phyloP scores from a whole-genome alignment of 306 rosid genomes.

The Vachellia pachyceras region DNA sequence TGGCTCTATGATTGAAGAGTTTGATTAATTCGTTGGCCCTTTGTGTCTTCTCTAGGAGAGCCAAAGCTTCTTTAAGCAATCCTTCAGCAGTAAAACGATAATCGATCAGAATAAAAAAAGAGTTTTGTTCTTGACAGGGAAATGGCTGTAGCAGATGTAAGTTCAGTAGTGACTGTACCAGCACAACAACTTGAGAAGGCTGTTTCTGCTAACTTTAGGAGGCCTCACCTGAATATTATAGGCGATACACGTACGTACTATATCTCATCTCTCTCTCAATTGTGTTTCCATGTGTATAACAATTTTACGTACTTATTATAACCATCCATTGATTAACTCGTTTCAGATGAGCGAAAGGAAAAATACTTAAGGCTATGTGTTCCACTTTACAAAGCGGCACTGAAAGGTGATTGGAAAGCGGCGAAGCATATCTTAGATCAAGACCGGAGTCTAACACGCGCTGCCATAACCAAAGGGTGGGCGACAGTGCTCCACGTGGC shows the following conservation, averaged over 20 bases:
- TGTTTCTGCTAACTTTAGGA: neutral
- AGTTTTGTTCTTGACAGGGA: neutral
- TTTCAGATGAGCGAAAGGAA: neutral
- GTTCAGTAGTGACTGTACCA: neutral
- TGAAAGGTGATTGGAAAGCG: constrained; percentile 46
- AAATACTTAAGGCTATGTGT: constrained; percentile 18
- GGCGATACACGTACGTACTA: neutral
- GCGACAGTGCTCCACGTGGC: constrained; percentile 46
- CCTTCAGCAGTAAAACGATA: no score
- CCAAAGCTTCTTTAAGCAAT: neutral
- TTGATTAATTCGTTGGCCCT: no score
- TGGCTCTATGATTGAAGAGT: neutral
- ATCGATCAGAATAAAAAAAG: no score
- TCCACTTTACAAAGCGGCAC: constrained; percentile 45
- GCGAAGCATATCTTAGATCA: constrained; percentile 32
- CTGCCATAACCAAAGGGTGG: constrained; percentile 41
- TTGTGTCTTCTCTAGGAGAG: neutral
- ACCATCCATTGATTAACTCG: neutral
- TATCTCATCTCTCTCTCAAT: neutral
- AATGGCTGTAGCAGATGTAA: neutral
- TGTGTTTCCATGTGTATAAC: neutral
- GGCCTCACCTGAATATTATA: neutral
- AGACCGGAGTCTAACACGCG: neutral
- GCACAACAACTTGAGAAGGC: neutral
- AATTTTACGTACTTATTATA: neutral